Percentiles rank a stretch among this genome's conserved stretches.
phyloP scores from a whole-genome alignment of 768 basidiomycete species.

The Inosperma sp. region DNA sequence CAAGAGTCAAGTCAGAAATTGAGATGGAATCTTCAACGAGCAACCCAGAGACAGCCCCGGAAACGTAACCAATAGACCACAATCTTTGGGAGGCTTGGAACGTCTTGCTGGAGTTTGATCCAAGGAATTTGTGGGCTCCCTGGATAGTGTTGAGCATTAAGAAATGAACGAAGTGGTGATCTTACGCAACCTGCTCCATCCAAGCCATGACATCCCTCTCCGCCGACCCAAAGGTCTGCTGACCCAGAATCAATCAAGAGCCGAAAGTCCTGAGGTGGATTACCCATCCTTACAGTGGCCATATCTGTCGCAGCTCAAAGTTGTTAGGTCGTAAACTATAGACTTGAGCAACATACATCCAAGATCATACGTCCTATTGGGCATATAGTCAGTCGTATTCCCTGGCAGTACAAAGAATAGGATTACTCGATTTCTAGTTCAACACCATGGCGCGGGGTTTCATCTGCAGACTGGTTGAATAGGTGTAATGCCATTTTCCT shows the following conservation, averaged over 20 bases:
- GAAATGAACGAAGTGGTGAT: background rate
- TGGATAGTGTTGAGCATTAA: constrained; percentile 12
- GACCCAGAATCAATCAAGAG: constrained; percentile 61
- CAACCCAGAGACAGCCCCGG: constrained; percentile 55
- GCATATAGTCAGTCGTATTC: no score
- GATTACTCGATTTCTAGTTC: no score
- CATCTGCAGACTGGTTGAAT: no score
- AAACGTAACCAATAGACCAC: constrained; percentile 50
- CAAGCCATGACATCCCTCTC: constrained; percentile 39
- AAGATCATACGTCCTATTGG: no score
- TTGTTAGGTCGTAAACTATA: constrained; percentile 25
- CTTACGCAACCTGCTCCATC: constrained; percentile 30
- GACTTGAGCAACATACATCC: no score
- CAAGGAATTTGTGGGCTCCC: constrained; percentile 47
- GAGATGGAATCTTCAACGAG: constrained; percentile 53
- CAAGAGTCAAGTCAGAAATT: constrained; percentile 53
- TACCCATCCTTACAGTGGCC: constrained; percentile 61
- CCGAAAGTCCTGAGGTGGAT: constrained; percentile 47
- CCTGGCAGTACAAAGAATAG: no score
- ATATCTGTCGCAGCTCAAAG: constrained; percentile 49
- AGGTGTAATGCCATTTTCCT: no score
- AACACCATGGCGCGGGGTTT: no score
- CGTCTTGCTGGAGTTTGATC: constrained; percentile 49
- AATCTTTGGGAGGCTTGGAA: constrained; percentile 44
- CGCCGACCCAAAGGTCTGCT: constrained; percentile 56